A percentile compares a stretch with the other conserved stretches of the same genome.
phyloP scores from a whole-genome alignment of 164 flowering plant species.

The Tetrastigma voinierianum region DNA sequence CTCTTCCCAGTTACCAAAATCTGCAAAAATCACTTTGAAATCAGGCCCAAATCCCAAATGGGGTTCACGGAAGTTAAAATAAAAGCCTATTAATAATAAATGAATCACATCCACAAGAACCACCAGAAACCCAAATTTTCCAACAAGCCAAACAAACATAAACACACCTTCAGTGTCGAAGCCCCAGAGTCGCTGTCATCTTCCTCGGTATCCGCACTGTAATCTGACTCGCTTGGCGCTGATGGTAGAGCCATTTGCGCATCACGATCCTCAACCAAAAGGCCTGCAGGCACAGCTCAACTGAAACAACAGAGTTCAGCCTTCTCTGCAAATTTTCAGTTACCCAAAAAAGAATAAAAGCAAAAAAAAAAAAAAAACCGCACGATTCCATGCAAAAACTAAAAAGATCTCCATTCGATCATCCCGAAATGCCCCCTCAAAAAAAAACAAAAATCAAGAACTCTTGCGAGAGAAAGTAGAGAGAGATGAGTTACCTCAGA shows the following conservation, averaged over 20 bases:
- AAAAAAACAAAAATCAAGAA: background rate
- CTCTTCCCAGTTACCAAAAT: conserved; percentile 28
- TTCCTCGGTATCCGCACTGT: conserved; percentile 73
- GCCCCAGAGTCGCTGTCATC: conserved; percentile 35
- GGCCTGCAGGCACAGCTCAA: conserved; percentile 81
- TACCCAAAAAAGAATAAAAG: background rate
- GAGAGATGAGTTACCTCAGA: conserved; percentile 17
- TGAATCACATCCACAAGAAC: background rate
- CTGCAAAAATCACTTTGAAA: conserved; percentile 29
- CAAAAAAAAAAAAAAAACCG: background rate
- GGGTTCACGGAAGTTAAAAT: background rate
- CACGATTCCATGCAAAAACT: background rate
- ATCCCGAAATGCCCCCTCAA: background rate
- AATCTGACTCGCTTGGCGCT: conserved; percentile 58
- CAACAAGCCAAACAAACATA: background rate
- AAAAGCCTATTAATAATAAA: background rate
- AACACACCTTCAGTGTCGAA: conserved; percentile 43
- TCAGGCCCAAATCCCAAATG: conserved; percentile 4
- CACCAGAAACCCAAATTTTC: no score
- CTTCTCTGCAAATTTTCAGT: conserved; percentile 48
- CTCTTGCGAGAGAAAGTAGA: conserved; percentile 2
- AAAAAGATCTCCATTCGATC: background rate
- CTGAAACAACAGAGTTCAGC: conserved; percentile 84
- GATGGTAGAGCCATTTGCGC: conserved; percentile 83
- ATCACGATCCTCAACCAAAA: conserved; percentile 72